Base-by-base conservation (phyloP, 2,329 filamentous ascomycete species). In the Apiospora aurea region DNA sequence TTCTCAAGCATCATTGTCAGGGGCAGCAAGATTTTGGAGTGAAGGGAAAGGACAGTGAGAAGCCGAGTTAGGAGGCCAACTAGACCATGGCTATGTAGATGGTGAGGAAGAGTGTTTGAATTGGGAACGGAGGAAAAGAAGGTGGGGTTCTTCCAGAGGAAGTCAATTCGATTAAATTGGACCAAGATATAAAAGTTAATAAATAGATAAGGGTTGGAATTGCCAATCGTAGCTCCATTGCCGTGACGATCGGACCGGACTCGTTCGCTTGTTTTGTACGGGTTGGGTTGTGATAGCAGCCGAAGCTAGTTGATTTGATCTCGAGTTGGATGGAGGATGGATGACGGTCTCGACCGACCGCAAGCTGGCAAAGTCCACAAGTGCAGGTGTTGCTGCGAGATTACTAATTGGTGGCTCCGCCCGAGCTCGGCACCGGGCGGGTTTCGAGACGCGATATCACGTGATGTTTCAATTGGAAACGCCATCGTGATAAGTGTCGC, bases 221-320 rank as follows among this genome's bases (percentile, higher is more conserved):
- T 51, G 21, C n/a, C 47, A 13, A n/a, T 51, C n/a, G 47, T 24
- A 24, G 47, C 11, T 51, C 3, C 6, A 10, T 51, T 47, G 18
- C 46, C 46, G 24, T 53, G 13, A 57, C 29, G 51, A 7, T 29
- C 51, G 26, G 26, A 38, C 34, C 34, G 7, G 51, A 34, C 26
- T 21, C 29, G 53, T 16, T 61, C 53, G 53, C 53, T 38, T 61
- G 29, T 61, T 61, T 61, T 38, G 29, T 34, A 10, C 53, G 26
- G 34, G 53, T 61, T 61, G 53, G 53, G 53, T 38, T 38, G 53
- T 61, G 53, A 61, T 61, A 61, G 53, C 53, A 61, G 53, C 26
- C 16, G 18, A 21, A 57, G 47, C 47, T 10, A 57, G 16, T 16
- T 34, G 29, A 61, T 49, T 16, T 34, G 29, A 61, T 49, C 18